Evolutionary conservation across 768 basidiomycete species (phyloP).

Genomic region (Termitomyces sp.): DNA sequence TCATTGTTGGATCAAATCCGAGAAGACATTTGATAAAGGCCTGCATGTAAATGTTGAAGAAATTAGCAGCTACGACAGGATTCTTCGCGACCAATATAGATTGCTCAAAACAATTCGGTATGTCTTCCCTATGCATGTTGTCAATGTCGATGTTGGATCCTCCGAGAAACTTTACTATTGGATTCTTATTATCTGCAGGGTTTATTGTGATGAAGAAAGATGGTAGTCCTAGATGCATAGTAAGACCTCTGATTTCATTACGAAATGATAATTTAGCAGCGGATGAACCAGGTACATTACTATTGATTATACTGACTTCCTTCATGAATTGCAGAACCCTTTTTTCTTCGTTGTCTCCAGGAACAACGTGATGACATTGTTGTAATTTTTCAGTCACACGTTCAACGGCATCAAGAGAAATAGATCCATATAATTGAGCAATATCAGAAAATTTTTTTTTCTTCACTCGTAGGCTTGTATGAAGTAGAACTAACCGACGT

Average conservation of each 20-base stretch:
- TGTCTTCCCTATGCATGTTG: slow-evolving; percentile 20
- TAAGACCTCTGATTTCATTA: not conserved
- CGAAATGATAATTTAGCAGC: slow-evolving; percentile 2
- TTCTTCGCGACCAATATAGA: slow-evolving; percentile 32
- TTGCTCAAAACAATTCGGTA: slow-evolving; percentile 27
- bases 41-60: slow-evolving; percentile 38
- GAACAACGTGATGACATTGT: not conserved
- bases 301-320: not conserved
- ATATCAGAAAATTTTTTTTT: slow-evolving; percentile 17
- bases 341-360: slow-evolving; percentile 4
- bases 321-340: slow-evolving; percentile 15
- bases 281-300: slow-evolving; percentile 20
- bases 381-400: not conserved
- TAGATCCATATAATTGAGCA: not conserved
- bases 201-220: not conserved
- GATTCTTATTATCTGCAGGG: not conserved
- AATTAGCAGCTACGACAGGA: slow-evolving; percentile 33
- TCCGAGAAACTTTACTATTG: slow-evolving; percentile 29
- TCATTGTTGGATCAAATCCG: slow-evolving; percentile 13
- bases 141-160: slow-evolving; percentile 34
- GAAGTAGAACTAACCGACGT: slow-evolving; percentile 22
- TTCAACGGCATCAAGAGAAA: not conserved
- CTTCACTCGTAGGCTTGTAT: slow-evolving; percentile 29
- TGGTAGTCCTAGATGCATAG: not conserved
- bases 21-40: slow-evolving; percentile 29